phyloP scores from a whole-genome alignment of 164 flowering plant genomes.

The grape (Vitis vinifera) region ASM3070453v1 NC_081822.1:7682501-7683000 shows the following conservation, averaged over 20 bases:
- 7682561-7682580: constrained; percentile 27
- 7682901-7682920: constrained; percentile 1
- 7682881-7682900: constrained; percentile 15
- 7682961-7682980: constrained; percentile 6
- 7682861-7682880: constrained; percentile 10
- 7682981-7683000: constrained; percentile 7
- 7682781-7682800: constrained; percentile 2
- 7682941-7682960: constrained; percentile 13
- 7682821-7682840: constrained; percentile 5
- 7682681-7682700: constrained; percentile 39
- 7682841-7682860: constrained; percentile 4
- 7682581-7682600: constrained; percentile 2
- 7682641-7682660: too few species aligned
- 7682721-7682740: not conserved
- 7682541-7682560: constrained; percentile 25
- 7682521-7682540: constrained; percentile 15
- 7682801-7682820: constrained; percentile 4
- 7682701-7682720: constrained; percentile 3
- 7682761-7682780: constrained; percentile 34
- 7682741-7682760: constrained; percentile 2
- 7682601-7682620: not conserved
- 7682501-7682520: constrained; percentile 21
- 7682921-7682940: constrained; percentile 11
- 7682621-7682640: not conserved
- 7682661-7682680: constrained; percentile 38